Evolutionary conservation across 208 protist genomes (phyloP), one percentile per base, ranked within the genome.

Genomic region (Acanthamoeba castellanii): DNA sequence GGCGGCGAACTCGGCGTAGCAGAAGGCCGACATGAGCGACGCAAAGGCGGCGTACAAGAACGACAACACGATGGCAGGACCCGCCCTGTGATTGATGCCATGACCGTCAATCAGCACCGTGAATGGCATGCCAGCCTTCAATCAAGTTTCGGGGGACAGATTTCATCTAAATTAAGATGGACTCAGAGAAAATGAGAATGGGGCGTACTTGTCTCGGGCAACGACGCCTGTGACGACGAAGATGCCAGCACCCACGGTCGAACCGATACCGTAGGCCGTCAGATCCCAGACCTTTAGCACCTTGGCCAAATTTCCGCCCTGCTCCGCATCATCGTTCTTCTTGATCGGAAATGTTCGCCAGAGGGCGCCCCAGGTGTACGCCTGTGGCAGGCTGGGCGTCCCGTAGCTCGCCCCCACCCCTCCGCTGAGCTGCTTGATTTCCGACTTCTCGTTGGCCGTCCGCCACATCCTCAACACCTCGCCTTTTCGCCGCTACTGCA

Each of bases 1-100:
- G 22, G 90, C 52, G 3, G 90, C 78, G 68, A 96, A 96, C 66
- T 96, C 95, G 30, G 95, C 94, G 84, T 96, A 96, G 78, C 95
- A 96, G 27, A 96, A 93, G 30, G 95, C 95, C 7, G 94, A 95
- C 50, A 96, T 88, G 3, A 96, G 59, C 25, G 74, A 96, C 7
- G 95, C 94, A 47, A 96, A 66, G 0, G 90, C 95, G 27, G 95
- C 90, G 22, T 94, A 94, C 14, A 96, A 27, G 84, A 96, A 96
- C 13, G 95, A 96, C n/a, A 96, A 34, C 11, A 95, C 30, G 9
- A 95, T 95, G 45, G 74, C 76, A 1, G 95, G 95, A 37, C 95
- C 95, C 18, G 95, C 94, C 20, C 32, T 18, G 0, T 32, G 30
- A 11, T 22, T 13, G 30, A 57, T 57, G 11, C 7, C 52, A n/a